Evolutionary conservation across 1,284 basidiomycete genomes (phyloP).

Genomic region (Cronartium ribicola): DNA sequence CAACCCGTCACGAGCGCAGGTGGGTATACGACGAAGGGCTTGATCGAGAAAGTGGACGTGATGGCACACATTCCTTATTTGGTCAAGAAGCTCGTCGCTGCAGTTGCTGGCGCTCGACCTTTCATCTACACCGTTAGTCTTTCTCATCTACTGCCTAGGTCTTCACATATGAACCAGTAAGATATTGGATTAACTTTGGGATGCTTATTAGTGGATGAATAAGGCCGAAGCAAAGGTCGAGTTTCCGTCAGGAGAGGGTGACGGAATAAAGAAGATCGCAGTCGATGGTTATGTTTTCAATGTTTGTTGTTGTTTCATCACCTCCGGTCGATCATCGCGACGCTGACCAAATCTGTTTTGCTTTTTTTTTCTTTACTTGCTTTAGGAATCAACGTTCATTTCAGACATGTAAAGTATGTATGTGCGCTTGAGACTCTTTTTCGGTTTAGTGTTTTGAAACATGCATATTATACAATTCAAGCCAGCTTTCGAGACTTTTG

Average conservation of each 20-base stretch:
- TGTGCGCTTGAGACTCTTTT: neutral
- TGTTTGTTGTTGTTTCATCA: neutral
- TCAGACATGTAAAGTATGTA: constrained; percentile 10
- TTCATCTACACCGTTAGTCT: constrained; percentile 64
- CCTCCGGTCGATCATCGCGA: neutral
- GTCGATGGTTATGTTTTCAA: constrained; percentile 32
- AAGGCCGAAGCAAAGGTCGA: constrained; percentile 9
- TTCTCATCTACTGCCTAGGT: neutral
- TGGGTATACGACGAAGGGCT: constrained; percentile 63
- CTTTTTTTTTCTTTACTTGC: constrained; percentile 4
- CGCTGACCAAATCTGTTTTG: neutral
- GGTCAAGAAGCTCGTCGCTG: constrained; percentile 80
- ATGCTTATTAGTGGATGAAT: constrained; percentile 15
- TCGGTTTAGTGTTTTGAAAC: neutral
- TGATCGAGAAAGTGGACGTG: constrained; percentile 95
- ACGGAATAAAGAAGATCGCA: neutral
- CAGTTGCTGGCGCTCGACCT: constrained; percentile 84
- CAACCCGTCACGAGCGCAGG: constrained; percentile 60
- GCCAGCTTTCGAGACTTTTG: too few relatives aligned
- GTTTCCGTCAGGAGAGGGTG: constrained; percentile 4
- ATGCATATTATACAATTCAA: too few relatives aligned
- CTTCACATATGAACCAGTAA: neutral
- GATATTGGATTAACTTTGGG: constrained; percentile 1
- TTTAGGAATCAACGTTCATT: constrained; percentile 37
- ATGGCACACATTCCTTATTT: constrained; percentile 92